phyloP scores from a whole-genome alignment of 768 basidiomycete species.

The Sistotremastrum suecicum region DNA sequence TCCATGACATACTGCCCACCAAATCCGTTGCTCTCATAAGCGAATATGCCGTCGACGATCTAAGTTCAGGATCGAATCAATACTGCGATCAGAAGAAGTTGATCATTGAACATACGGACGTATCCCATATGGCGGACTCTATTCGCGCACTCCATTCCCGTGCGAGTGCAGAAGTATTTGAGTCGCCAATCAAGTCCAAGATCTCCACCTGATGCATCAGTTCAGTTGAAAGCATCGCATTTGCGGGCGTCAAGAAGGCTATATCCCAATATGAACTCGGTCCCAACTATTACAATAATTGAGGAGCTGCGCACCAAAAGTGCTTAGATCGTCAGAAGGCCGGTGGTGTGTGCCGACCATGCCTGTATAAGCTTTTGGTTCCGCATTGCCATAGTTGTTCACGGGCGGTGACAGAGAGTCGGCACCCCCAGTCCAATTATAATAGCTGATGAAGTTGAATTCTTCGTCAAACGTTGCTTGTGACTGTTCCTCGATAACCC shows the following conservation, averaged over 20 bases:
- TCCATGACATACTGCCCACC: slow-evolving; percentile 71
- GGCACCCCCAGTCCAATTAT: slow-evolving; percentile 67
- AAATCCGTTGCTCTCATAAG: slow-evolving; percentile 67
- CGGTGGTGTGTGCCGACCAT: slow-evolving; percentile 65
- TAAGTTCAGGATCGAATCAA: slow-evolving; percentile 11
- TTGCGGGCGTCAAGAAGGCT: slow-evolving; percentile 70
- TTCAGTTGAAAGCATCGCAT: slow-evolving; percentile 74
- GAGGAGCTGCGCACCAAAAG: slow-evolving; percentile 33
- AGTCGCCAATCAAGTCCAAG: slow-evolving; percentile 33
- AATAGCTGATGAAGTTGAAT: slow-evolving; percentile 65
- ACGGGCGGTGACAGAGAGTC: slow-evolving; percentile 53
- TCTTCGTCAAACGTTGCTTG: slow-evolving; percentile 52
- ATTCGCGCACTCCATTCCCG: slow-evolving; percentile 45
- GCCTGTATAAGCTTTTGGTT: slow-evolving; percentile 63
- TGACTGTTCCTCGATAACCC: slow-evolving; percentile 65
- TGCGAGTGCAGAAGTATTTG: slow-evolving; percentile 40
- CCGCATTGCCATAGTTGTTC: slow-evolving; percentile 55
- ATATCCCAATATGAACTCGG: background rate
- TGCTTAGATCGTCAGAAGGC: slow-evolving; percentile 61
- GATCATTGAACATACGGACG: slow-evolving; percentile 28
- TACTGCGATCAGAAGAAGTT: background rate
- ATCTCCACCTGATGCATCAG: slow-evolving; percentile 44
- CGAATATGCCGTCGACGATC: slow-evolving; percentile 53
- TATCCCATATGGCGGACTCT: slow-evolving; percentile 43
- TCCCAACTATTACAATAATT: background rate